A percentile compares a stretch with the other conserved stretches of the same genome.
Conservation (phyloP, 768 basidiomycete species). For the Galerina sulciceps region DNA sequence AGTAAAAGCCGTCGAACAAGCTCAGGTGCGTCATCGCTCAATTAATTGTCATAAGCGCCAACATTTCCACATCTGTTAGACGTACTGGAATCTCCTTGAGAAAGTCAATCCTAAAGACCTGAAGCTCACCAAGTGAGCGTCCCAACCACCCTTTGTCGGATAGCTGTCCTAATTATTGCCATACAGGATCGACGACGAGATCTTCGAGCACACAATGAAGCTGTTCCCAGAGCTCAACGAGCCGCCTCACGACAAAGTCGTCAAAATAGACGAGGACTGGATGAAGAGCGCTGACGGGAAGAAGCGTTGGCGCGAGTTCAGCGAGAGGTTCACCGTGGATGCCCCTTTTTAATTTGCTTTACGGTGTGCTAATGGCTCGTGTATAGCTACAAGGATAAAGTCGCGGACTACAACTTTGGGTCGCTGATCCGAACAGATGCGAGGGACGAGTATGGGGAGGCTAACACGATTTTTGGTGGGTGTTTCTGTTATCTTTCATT, state of each 20-base stretch:
- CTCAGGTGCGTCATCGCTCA: constrained; percentile 61
- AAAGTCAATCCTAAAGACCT: constrained; percentile 78
- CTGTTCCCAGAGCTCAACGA: constrained; percentile 82
- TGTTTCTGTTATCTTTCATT: background rate
- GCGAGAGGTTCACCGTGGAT: constrained; percentile 55
- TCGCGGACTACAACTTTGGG: constrained; percentile 97
- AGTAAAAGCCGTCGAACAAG: constrained; percentile 95
- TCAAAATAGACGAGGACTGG: constrained; percentile 83
- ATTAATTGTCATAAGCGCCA: background rate
- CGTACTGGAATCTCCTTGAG: constrained; percentile 93
- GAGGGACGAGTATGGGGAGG: constrained; percentile 82
- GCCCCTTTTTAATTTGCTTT: background rate
- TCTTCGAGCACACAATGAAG: constrained; percentile 74
- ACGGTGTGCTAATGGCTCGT: background rate
- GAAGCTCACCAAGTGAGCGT: constrained; percentile 76
- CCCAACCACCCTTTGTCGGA: background rate
- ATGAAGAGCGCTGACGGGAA: constrained; percentile 91
- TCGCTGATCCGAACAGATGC: constrained; percentile 88
- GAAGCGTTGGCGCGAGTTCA: constrained; percentile 89
- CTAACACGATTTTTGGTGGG: constrained; percentile 93
- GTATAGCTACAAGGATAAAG: constrained; percentile 85
- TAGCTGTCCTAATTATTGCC: background rate
- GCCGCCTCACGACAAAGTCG: constrained; percentile 47
- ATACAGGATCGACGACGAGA: constrained; percentile 86
- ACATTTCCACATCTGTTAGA: constrained; percentile 46